Evolutionary conservation across 176 grass and related monocot genomes (phyloP), one percentile per base, ranked within the genome.

Genomic region (Cenchrus fungigraminus): DNA sequence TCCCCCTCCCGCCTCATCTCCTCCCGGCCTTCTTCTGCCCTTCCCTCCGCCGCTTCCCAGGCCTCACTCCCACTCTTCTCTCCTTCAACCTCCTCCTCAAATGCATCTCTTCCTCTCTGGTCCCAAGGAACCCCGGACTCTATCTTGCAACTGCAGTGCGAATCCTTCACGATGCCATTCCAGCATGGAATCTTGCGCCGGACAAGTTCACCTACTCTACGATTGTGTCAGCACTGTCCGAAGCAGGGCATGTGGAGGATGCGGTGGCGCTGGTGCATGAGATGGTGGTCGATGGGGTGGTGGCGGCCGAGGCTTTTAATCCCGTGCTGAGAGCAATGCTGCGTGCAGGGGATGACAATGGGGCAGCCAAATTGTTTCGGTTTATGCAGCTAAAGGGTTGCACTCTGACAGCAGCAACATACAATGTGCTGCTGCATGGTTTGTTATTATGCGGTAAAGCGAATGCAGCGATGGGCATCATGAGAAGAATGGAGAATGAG

Each of bases 161-260:
- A n/a, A 34, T 95, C 22, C 66, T 95, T 6, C 88, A 93, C 12
- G 85, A 87, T 44, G 57, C 67, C 31, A 86, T 90, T 44, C 91
- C 91, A 0, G 71, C 76, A 13, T 84, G 95, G 15, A 79, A 90
- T 31, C 89, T 92, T 32, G 54, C 40, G 16, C 96, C 93, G 9
- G 96, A 98, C 76, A 90, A 92, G 40, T 98, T 95, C 89, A 95
- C 91, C 42, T 98, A 98, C 74, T 98, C 96, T 8, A 98, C 96
- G 0, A 46, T 95, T 22, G 92, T 95, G 57, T 89, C 91, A 6
- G 76, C 80, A 1, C 68, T 98, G 6, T 74, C 89, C 0, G 56
- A 85, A 59, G 77, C 87, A 0, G 91, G 88, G 17, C 58, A 40
- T 5, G 86, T 93, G 44, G 73, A 87, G 22, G 93, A 98, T 76